These are phyloP conservation scores for Boletus rubroflammeus DNA, from an alignment of 768 basidiomycete genomes.

Conservation along the genomic window DNA sequence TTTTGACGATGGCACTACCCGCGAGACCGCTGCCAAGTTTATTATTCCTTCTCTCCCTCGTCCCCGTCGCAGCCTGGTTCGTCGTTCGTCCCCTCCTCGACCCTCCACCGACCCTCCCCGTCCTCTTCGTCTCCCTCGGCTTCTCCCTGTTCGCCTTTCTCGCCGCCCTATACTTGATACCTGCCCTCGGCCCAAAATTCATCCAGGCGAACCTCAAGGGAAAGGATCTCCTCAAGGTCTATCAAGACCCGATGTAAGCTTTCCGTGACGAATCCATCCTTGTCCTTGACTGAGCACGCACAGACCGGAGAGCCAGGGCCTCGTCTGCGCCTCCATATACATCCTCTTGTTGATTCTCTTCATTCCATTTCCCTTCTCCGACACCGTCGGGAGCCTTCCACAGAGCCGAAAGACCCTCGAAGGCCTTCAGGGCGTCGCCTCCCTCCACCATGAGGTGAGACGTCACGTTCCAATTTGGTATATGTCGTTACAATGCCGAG, in stretches of 20 bases:
- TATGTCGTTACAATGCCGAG: not conserved
- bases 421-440: constrained; percentile 42
- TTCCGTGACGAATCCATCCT: not conserved
- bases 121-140: constrained; percentile 75
- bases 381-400: constrained; percentile 51
- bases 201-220: constrained; percentile 81
- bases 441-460: constrained; percentile 72
- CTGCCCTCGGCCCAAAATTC: constrained; percentile 79
- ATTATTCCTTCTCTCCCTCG: constrained; percentile 51
- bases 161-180: constrained; percentile 72
- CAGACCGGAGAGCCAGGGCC: constrained; percentile 92
- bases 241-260: constrained; percentile 65
- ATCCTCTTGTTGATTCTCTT: constrained; percentile 85
- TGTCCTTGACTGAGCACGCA: not conserved
- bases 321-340: constrained; percentile 87
- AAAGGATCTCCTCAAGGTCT: constrained; percentile 81
- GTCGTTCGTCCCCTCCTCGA: constrained; percentile 67
- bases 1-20: constrained; percentile 21
- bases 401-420: constrained; percentile 45
- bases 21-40: constrained; percentile 52
- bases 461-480: not conserved
- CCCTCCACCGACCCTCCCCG: constrained; percentile 65
- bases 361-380: constrained; percentile 92
- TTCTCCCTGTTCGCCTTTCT: constrained; percentile 83
- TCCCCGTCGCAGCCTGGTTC: constrained; percentile 73